Evolutionary conservation across 129 eudicot genomes (phyloP), one percentile per base, ranked within the genome.

Genomic region (Ambrosia artemisiifolia): DNA sequence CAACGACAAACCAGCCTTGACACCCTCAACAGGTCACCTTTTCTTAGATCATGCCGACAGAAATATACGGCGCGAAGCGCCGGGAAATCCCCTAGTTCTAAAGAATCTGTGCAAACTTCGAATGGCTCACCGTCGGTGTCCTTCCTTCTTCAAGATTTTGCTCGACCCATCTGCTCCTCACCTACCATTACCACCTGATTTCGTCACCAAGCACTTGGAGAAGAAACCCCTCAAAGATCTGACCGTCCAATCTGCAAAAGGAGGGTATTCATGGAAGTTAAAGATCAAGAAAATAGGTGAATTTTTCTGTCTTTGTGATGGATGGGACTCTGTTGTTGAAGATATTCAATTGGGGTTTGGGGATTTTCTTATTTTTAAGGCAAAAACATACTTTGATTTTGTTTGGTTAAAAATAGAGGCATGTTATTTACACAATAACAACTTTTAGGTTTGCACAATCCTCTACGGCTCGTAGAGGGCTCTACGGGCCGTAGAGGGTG

Each of bases 301-400:
- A 13, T 14, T 0, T 4, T 61, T 48, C 34, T 61, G 48, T 6
- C 69, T 75, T 2, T 3, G 49, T 36, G 28, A 67, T 33, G 80
- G 80, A 17, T 75, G 80, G 80, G 11, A 3, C 6, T 18, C n/a
- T 6, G 71, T 77, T 11, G 75, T 69, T 35, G 2, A 10, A 36
- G 81, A 77, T 48, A 18, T 54, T n/a, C 3, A 36, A 0, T 49
- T 77, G 75, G 33, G 13, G 1, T 77, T 69, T 77, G 81, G 81
- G 75, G 70, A 77, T 69, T 77, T 77, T 48, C 54, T 77, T 6
- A n/a, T 77, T 2, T 77, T 77, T 38, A 12, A n/a, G n/a, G n/a
- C n/a, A n/a, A n/a, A n/a, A n/a, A n/a, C n/a, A n/a, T n/a, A n/a
- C n/a, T n/a, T n/a, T n/a, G n/a, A n/a, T n/a, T n/a, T n/a, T n/a